Evolutionary conservation across 2,329 filamentous ascomycete species (phyloP).

Genomic region (Aspergillus hortae): DNA sequence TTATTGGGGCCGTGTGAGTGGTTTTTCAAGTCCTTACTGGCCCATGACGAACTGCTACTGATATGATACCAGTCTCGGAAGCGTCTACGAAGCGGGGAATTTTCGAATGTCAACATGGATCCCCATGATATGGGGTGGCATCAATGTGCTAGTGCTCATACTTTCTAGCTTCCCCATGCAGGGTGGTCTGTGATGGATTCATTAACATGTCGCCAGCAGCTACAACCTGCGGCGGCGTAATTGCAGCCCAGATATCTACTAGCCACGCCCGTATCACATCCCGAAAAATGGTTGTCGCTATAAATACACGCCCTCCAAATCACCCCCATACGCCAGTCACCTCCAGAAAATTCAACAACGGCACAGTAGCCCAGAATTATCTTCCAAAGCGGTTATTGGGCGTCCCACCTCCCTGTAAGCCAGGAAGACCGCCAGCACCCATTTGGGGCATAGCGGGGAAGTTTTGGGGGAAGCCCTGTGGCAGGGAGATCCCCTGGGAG

Average conservation of each 20-base stretch:
- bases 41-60: neutral
- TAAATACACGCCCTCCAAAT: slow-evolving; percentile 1
- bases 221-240: neutral
- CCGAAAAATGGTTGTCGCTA: neutral
- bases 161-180: slow-evolving; percentile 91
- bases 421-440: slow-evolving; percentile 28
- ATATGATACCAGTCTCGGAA: slow-evolving; percentile 60
- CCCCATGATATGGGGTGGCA: slow-evolving; percentile 80
- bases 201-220: slow-evolving; percentile 20
- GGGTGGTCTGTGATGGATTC: slow-evolving; percentile 62
- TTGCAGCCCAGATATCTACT: too few species aligned
- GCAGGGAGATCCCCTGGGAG: slow-evolving; percentile 34
- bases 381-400: slow-evolving; percentile 32
- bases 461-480: slow-evolving; percentile 34
- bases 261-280: neutral
- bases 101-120: slow-evolving; percentile 95
- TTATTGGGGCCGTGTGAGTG: slow-evolving; percentile 74
- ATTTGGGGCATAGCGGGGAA: slow-evolving; percentile 34
- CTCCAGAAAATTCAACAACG: neutral
- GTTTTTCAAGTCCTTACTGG: slow-evolving; percentile 3
- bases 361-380: slow-evolving; percentile 7
- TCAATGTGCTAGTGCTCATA: slow-evolving; percentile 77
- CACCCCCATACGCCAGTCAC: slow-evolving; percentile 25
- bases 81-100: slow-evolving; percentile 75
- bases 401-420: slow-evolving; percentile 33